Evolutionary conservation across 2,329 filamentous ascomycete genomes (phyloP).

Genomic region (Beauveria rudraprayagi): DNA sequence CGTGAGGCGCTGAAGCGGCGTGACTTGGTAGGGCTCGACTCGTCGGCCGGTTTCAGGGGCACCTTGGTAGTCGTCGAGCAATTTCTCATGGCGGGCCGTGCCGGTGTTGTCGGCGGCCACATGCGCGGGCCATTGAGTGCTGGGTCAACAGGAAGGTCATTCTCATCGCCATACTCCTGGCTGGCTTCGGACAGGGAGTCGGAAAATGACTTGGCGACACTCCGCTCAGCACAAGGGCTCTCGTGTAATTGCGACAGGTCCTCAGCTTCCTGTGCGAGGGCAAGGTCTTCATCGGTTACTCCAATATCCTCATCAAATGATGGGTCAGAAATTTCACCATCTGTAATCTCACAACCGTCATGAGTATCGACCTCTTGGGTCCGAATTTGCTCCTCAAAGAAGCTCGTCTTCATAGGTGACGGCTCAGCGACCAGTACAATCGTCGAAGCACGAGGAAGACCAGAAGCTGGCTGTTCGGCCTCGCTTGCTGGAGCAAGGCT

Average conservation of each 20-base stretch:
- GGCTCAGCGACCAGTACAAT: slow-evolving; percentile 20
- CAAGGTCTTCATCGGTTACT: slow-evolving; percentile 43
- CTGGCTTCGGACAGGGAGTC: slow-evolving; percentile 51
- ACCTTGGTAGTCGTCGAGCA: slow-evolving; percentile 62
- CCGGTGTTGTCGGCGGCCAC: slow-evolving; percentile 45
- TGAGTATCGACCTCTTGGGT: slow-evolving; percentile 15
- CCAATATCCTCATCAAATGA: slow-evolving; percentile 47
- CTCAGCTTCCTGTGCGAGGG: slow-evolving; percentile 49
- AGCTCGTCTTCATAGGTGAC: slow-evolving; percentile 38
- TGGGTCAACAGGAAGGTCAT: slow-evolving; percentile 49
- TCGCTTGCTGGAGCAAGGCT: slow-evolving; percentile 39
- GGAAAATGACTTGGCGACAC: slow-evolving; percentile 27
- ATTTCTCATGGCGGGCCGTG: slow-evolving; percentile 42
- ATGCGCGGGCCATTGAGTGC: slow-evolving; percentile 24
- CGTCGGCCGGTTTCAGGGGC: slow-evolving; percentile 60
- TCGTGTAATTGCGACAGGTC: slow-evolving; percentile 40
- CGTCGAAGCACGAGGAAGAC: background rate
- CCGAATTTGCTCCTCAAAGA: slow-evolving; percentile 56
- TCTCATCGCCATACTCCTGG: slow-evolving; percentile 61
- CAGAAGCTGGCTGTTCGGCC: background rate
- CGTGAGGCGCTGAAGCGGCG: slow-evolving; percentile 44
- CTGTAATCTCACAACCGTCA: slow-evolving; percentile 19
- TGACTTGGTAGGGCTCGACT: slow-evolving; percentile 42
- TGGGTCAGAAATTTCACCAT: slow-evolving; percentile 23
- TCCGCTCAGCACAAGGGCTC: background rate